Base-by-base conservation (phyloP, 2,329 filamentous ascomycete genomes). In the Amylocarpus encephaloides region DNA sequence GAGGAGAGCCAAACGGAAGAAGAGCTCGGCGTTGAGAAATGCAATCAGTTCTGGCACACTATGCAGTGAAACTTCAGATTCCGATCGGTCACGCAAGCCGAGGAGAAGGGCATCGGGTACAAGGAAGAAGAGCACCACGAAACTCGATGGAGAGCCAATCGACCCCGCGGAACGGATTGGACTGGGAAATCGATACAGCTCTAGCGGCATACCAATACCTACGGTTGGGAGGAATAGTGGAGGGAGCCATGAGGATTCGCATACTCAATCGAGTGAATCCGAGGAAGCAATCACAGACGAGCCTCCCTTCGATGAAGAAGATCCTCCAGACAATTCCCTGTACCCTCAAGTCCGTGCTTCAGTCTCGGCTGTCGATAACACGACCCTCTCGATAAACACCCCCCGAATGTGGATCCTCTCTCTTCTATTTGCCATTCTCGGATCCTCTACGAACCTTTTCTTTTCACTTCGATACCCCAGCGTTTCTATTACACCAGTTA, bases 391-490 rank as follows among this genome's bases (percentile, higher is more conserved):
- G 7, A 90, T 93, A 64, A 89, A 88, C 67, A 92, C 88, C 5
- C 88, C 88, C 34, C 86, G 88, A 48, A 93, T 93, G 88, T 93
- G 88, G 88, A 75, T 75, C 30, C 68, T 93, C 15, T 89, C 87
- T n/a, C 76, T 88, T 33, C 64, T 93, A 9, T 93, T 93, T 67
- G 84, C 88, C 7, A 75, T 93, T 34, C 77, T 90, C 35, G 88
- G 88, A 54, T 92, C 88, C 42, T 86, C 86, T 2, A 89, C 86
- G 33, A 93, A 93, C 67, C 72, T 94, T 36, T 93, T 94, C 71
- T 95, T 94, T 73, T 91, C 88, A 33, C 73, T 94, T 65, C 79
- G 89, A 78, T 94, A 93, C 74, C 89, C 89, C 26, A 93, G 88
- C 67, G 88, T 94, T 66, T 86, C 86, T 53, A 92, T 94, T 63